Evolutionary conservation across 176 grass and related monocot species (phyloP), one percentile per base, ranked within the genome.

Genomic region (barley (Hordeum vulgare)): DNA sequence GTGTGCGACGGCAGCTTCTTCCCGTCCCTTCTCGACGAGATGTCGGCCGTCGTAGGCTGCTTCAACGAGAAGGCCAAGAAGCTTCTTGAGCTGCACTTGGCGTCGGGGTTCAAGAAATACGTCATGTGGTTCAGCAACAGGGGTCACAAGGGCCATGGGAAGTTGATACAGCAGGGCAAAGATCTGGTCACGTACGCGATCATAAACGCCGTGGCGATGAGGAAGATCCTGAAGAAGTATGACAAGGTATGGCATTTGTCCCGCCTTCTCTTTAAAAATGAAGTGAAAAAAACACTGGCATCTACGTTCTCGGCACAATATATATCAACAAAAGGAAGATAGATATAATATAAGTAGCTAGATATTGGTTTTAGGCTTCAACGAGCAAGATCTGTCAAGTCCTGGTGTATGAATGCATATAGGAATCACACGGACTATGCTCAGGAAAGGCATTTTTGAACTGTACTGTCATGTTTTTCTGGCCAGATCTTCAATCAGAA

Each of bases 181-280:
- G 92, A 97, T 59, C 80, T 97, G 59, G 95, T 97, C 57, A 87
- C 90, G 3, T 94, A 97, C 65, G 95, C 90, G 31, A 94, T 97
- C 72, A 91, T 94, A 90, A 97, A 97, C 45, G 91, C 95, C 24
- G 88, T 97, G 64, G 95, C 92, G 17, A 94, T 94, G 95, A 84
- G 95, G 61, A 97, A 97, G 62, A 94, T 97, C 53, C 57, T 97
- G 7, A 97, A 97, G 86, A 97, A 97, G 59, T 97, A 97, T 80
- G 95, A 94, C 53, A 93, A 97, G 92, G 95, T 83, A 89, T 68
- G 58, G 1, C 14, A 2, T 64, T 83, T n/a, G 13, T 36, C 60
- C 17, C 23, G 10, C 13, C 0, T 29, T 35, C 4, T 47, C 3
- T 49, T 29, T 24, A 13, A 28, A 18, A 34, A 6, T 17, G 7